phyloP scores from a whole-genome alignment of 495 filamentous ascomycete genomes.

The Xanthoparmelia taractica region DNA sequence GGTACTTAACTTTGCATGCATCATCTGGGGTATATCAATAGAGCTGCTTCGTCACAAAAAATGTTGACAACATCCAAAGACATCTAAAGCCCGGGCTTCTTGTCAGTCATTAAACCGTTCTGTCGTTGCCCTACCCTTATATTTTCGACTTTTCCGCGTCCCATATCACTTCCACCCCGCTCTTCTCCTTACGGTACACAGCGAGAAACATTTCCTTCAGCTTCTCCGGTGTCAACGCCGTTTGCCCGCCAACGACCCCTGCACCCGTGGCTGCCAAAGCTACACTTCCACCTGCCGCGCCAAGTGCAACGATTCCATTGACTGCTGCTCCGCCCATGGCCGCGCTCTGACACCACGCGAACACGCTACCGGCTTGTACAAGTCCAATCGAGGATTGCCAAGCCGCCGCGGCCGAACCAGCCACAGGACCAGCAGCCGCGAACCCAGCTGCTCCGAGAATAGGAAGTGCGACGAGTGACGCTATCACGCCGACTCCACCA shows the following conservation, averaged over 20 bases:
- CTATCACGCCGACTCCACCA: background rate
- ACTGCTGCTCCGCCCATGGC: constrained; percentile 30
- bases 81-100: too few relatives aligned
- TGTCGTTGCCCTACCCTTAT: too few relatives aligned
- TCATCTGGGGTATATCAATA: too few relatives aligned
- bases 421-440: constrained; percentile 13
- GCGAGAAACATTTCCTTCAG: background rate
- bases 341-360: constrained; percentile 32
- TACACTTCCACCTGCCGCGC: constrained; percentile 16
- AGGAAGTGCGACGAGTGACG: background rate
- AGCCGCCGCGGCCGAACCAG: constrained; percentile 9
- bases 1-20: too few relatives aligned
- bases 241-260: background rate
- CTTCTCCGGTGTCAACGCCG: background rate
- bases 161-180: background rate
- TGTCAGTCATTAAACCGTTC: too few relatives aligned
- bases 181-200: background rate
- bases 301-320: constrained; percentile 19
- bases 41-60: too few relatives aligned
- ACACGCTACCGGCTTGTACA: constrained; percentile 28
- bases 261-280: background rate
- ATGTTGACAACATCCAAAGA: too few relatives aligned
- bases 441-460: background rate
- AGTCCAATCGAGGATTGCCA: constrained; percentile 25
- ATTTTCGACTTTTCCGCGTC: too few relatives aligned